Conservation (phyloP, 192 early-diverging fungal species). For the Podila minutissima region DNA sequence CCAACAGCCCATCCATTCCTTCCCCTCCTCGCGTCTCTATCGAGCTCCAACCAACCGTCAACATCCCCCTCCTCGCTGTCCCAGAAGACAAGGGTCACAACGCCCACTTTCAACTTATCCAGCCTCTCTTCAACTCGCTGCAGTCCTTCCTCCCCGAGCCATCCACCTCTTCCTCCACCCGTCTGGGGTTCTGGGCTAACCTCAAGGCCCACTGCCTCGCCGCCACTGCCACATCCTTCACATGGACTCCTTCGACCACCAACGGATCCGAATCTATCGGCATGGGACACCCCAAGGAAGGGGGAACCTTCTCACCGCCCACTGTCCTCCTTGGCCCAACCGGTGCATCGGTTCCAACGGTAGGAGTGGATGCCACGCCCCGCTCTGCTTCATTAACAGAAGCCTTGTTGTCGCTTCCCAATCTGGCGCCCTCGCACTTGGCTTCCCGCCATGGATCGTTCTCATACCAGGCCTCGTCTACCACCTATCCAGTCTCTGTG, state of each 20-base stretch:
- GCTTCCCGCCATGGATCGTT: constrained; percentile 21
- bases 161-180: constrained; percentile 29
- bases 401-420: constrained; percentile 31
- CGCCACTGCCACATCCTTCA: constrained; percentile 19
- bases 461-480: background rate
- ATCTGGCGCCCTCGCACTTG: constrained; percentile 23
- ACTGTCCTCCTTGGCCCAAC: constrained; percentile 33
- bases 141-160: constrained; percentile 34
- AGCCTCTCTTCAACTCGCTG: constrained; percentile 28
- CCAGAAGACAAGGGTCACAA: background rate
- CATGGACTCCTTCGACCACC: constrained; percentile 9
- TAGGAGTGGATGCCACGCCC: constrained; percentile 30
- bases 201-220: constrained; percentile 43
- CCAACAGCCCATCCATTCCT: background rate
- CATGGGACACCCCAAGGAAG: background rate
- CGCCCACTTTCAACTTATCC: constrained; percentile 13
- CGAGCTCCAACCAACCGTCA: background rate
- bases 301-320: constrained; percentile 24
- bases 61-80: background rate
- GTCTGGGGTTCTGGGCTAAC: constrained; percentile 44
- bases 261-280: background rate
- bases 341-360: constrained; percentile 15
- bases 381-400: constrained; percentile 33
- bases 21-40: background rate
- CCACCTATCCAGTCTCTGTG: constrained; percentile 32